Evolutionary conservation across 2,329 filamentous ascomycete species (phyloP).

Genomic region (Phaeophleospora eucalypticola): DNA sequence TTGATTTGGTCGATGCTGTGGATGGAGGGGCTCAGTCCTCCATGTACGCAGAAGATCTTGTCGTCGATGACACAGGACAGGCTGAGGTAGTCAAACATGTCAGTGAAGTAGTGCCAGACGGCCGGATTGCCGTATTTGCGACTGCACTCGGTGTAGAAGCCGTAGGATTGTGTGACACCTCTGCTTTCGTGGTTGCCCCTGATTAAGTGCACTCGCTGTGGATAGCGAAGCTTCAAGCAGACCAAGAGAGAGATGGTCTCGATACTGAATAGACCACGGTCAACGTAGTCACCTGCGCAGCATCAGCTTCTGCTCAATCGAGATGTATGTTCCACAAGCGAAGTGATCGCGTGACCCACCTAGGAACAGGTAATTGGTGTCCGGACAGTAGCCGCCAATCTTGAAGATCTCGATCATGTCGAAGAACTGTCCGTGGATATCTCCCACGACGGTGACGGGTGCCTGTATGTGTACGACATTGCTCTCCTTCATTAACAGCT

Average conservation of each 20-base stretch:
- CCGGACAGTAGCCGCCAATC: slow-evolving; percentile 93
- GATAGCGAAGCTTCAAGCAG: slow-evolving; percentile 95
- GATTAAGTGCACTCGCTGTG: slow-evolving; percentile 90
- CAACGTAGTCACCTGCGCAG: slow-evolving; percentile 62
- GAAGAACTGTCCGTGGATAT: slow-evolving; percentile 98
- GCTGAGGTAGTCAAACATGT: slow-evolving; percentile 99
- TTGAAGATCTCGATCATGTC: slow-evolving; percentile 99
- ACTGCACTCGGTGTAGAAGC: slow-evolving; percentile 97
- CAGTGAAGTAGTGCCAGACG: slow-evolving; percentile 99
- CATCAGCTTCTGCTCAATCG: slow-evolving; percentile 2
- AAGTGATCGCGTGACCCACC: slow-evolving; percentile 52
- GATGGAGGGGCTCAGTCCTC: slow-evolving; percentile 68
- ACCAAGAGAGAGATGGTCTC: slow-evolving; percentile 98
- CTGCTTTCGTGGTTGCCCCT: slow-evolving; percentile 97
- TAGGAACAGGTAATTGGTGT: slow-evolving; percentile 97
- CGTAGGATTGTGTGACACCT: slow-evolving; percentile 96
- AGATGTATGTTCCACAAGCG: background rate
- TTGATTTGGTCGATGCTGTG: slow-evolving; percentile 99
- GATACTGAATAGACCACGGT: slow-evolving; percentile 96
- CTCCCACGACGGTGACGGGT: slow-evolving; percentile 93
- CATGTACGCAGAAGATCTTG: slow-evolving; percentile 98
- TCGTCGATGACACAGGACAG: slow-evolving; percentile 97
- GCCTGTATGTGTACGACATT: slow-evolving; percentile 97
- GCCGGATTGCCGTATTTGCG: slow-evolving; percentile 98
- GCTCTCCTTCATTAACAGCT: slow-evolving; percentile 98